Evolutionary conservation across 768 basidiomycete species (phyloP), one percentile per base, ranked within the genome.

Genomic region (Russula sp.): DNA sequence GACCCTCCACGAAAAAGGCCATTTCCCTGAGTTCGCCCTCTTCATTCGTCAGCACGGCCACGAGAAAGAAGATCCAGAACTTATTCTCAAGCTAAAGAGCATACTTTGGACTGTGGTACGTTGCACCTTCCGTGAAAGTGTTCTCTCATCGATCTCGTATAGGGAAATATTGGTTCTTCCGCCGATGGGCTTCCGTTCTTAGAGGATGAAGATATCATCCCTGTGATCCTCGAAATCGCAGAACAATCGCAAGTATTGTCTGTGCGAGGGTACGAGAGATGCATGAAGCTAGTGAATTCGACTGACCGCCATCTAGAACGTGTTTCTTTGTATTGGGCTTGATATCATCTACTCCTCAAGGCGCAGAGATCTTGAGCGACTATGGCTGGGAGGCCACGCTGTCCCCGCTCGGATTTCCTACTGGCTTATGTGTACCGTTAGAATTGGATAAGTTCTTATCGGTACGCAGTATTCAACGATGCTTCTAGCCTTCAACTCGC

Each of bases 311-410:
- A n/a, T 39, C 22, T 68, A 98, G 96, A 16, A 98, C 97, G 3
- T 96, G 94, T 71, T 98, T 95, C 77, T 98, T 93, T 69, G 92
- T 97, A 5, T 79, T 99, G 8, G 95, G 95, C 1, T 78, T 98
- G 52, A 88, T 98, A 55, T 94, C 95, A 3, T 89, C 90, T 0
- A 98, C 96, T 0, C 82, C 85, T 2, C 88, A 93, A 76, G 97
- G 97, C 2, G 89, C 93, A 2, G 96, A 98, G 73, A 87, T 98
- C 57, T 75, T 99, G 34, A 90, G 92, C 56, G 96, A 98, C 69
- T 91, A 88, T 70, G 81, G 86, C 9, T 99, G 97, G 97, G 89
- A 95, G 66, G 88, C 95, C 11, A 94, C 94, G 16, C 75, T 91
- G 34, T 89, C 89, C 4, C 89, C 95, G 0, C 75, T 95, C 13